A percentile compares a stretch with the other conserved stretches of the same genome.
Conservation (phyloP, 2,329 filamentous ascomycete genomes). For the Ophiocordyceps unilateralis region DNA sequence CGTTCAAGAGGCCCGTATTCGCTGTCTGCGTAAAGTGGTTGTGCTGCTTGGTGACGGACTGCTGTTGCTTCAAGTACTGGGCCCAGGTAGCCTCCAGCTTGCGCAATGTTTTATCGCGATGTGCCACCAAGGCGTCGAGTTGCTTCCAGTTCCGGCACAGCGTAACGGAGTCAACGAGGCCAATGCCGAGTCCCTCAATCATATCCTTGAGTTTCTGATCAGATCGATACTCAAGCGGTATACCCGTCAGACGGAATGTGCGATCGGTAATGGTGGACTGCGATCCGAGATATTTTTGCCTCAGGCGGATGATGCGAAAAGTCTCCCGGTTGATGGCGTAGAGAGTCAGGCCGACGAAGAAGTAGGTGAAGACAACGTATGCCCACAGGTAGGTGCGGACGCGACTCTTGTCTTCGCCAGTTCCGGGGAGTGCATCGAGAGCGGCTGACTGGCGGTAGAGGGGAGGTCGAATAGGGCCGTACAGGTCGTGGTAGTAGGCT, state of each 20-base stretch:
- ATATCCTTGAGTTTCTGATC: slow-evolving; percentile 74
- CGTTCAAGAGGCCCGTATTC: slow-evolving; percentile 1
- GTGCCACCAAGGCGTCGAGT: slow-evolving; percentile 56
- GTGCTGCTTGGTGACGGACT: slow-evolving; percentile 4
- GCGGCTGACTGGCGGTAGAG: not conserved
- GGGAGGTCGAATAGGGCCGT: not conserved
- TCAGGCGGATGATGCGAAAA: slow-evolving; percentile 63
- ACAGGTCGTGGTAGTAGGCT: not conserved
- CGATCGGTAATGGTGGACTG: slow-evolving; percentile 93
- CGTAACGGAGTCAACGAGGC: slow-evolving; percentile 74
- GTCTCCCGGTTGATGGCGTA: slow-evolving; percentile 76
- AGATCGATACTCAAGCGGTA: slow-evolving; percentile 60
- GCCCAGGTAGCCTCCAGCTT: slow-evolving; percentile 75
- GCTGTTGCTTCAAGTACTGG: slow-evolving; percentile 29
- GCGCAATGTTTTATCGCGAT: slow-evolving; percentile 47
- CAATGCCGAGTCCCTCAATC: slow-evolving; percentile 75
- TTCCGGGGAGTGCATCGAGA: slow-evolving; percentile 10
- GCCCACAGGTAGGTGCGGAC: slow-evolving; percentile 58
- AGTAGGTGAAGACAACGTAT: slow-evolving; percentile 85
- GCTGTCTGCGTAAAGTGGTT: slow-evolving; percentile 3
- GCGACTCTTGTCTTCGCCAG: slow-evolving; percentile 17
- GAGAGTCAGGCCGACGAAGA: slow-evolving; percentile 69
- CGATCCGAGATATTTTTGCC: slow-evolving; percentile 81
- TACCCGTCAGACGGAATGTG: slow-evolving; percentile 80
- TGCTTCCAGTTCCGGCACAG: slow-evolving; percentile 76